A percentile compares a stretch with the other conserved stretches of the same genome.
These are phyloP conservation scores for Yamadazyma phyllophila DNA, from an alignment of 805 yeast genomes.

Conservation along the genomic window DNA sequence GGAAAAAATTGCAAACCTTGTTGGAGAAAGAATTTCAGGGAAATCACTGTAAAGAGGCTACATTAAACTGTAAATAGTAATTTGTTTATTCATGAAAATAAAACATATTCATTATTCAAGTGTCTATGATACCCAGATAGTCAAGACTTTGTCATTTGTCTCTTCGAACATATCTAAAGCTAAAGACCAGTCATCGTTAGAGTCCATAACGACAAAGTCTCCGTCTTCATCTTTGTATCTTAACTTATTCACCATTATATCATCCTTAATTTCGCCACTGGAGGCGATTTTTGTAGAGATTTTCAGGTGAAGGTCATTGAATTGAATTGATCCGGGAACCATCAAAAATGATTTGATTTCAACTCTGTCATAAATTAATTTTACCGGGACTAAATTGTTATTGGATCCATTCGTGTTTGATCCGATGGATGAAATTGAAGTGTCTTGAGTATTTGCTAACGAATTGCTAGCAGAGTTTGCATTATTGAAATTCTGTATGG, in stretches of 20 bases:
- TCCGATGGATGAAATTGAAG: conserved; percentile 15
- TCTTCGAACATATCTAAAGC: conserved; percentile 65
- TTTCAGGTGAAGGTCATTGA: conserved; percentile 59
- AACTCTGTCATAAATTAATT: conserved; percentile 30
- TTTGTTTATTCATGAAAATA: conserved; percentile 4
- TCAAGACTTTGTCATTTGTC: conserved; percentile 24
- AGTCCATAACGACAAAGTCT: conserved; percentile 80
- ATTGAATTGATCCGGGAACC: conserved; percentile 29
- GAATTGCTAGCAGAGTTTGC: conserved; percentile 3
- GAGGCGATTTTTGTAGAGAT: conserved; percentile 51
- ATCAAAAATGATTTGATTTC: conserved; percentile 27
- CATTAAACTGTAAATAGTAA: conserved; percentile 14
- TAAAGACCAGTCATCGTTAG: conserved; percentile 84
- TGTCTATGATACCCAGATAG: conserved; percentile 39
- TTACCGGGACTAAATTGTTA: conserved; percentile 20
- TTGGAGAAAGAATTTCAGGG: conserved; percentile 8
- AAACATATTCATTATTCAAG: neutral
- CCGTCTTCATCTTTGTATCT: conserved; percentile 94
- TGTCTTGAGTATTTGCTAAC: conserved; percentile 13
- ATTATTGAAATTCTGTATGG: conserved; percentile 12
- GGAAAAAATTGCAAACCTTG: conserved; percentile 27
- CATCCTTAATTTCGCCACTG: conserved; percentile 52
- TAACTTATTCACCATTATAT: conserved; percentile 53
- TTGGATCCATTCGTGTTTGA: conserved; percentile 13
- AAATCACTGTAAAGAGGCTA: conserved; percentile 15